Conservation (phyloP, 371 early-diverging fungal genomes). For the Sporodiniella umbellata region DNA sequence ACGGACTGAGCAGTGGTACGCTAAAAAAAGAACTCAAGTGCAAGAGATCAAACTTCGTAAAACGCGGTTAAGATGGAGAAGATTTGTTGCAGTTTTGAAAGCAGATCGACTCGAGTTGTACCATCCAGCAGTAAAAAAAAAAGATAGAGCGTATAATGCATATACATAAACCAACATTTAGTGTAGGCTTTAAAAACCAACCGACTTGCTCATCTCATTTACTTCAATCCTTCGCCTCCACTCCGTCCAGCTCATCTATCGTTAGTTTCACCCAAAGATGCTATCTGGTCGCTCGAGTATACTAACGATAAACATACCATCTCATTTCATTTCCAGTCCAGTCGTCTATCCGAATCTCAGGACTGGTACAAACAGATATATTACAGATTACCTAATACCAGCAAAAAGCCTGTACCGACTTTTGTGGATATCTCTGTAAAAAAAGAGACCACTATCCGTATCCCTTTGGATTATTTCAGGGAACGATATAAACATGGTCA, state of each 20-base stretch:
- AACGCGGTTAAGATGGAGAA: constrained; percentile 20
- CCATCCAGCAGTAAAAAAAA: constrained; percentile 17
- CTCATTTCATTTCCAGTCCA: constrained; percentile 15
- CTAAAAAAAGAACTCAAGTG: constrained; percentile 1
- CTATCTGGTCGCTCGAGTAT: constrained; percentile 13
- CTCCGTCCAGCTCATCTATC: constrained; percentile 9
- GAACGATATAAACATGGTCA: background rate
- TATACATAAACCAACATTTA: background rate
- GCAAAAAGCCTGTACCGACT: constrained; percentile 14
- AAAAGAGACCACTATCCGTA: constrained; percentile 1
- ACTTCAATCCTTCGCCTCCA: constrained; percentile 7
- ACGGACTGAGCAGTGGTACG: constrained; percentile 16
- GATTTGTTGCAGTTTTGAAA: constrained; percentile 11
- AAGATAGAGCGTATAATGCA: background rate
- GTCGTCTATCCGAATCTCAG: constrained; percentile 9
- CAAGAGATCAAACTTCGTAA: constrained; percentile 12
- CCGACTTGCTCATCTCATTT: constrained; percentile 17
- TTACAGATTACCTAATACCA: constrained; percentile 17
- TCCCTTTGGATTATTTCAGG: constrained; percentile 8
- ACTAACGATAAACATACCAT: constrained; percentile 3
- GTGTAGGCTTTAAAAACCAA: background rate
- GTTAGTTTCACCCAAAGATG: constrained; percentile 7
- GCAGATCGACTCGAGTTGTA: constrained; percentile 17
- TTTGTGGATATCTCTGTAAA: constrained; percentile 14
- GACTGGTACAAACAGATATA: constrained; percentile 45